Conservation (phyloP, 345 rosid genomes). For the Gossypium longicalyx region DNA sequence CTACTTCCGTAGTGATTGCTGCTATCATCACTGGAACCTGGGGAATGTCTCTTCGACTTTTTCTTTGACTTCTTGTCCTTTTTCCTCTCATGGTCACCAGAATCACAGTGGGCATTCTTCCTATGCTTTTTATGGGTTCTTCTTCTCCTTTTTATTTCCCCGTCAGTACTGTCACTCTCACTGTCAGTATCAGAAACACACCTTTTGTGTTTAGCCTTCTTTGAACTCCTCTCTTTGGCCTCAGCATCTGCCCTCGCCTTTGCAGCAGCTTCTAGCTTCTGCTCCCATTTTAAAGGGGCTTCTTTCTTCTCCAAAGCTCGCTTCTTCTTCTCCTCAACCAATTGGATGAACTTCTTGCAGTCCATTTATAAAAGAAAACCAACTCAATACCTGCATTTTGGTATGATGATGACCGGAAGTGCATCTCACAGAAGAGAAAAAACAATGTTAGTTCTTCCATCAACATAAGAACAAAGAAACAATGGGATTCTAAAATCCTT, state of each 20-base stretch:
- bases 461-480: background rate
- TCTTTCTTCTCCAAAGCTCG: slow-evolving; percentile 71
- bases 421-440: slow-evolving; percentile 97
- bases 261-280: slow-evolving; percentile 89
- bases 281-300: slow-evolving; percentile 95
- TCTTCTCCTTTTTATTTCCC: slow-evolving; percentile 45
- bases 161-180: slow-evolving; percentile 41
- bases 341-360: slow-evolving; percentile 88
- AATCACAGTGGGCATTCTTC: slow-evolving; percentile 43
- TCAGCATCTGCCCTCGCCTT: slow-evolving; percentile 67
- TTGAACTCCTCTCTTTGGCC: slow-evolving; percentile 53
- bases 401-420: slow-evolving; percentile 72
- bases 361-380: slow-evolving; percentile 64
- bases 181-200: slow-evolving; percentile 31
- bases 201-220: slow-evolving; percentile 50
- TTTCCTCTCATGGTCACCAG: slow-evolving; percentile 47
- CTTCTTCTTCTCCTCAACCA: slow-evolving; percentile 95
- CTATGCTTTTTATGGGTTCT: slow-evolving; percentile 53
- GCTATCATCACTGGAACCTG: slow-evolving; percentile 33
- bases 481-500: background rate
- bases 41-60: slow-evolving; percentile 43
- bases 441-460: slow-evolving; percentile 73
- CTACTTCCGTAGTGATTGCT: slow-evolving; percentile 39
- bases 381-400: slow-evolving; percentile 82
- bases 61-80: slow-evolving; percentile 52